Percentiles rank a stretch among this genome's conserved stretches.
Conservation (phyloP, 2,329 filamentous ascomycete genomes). For the Ascochyta pisi region DNA sequence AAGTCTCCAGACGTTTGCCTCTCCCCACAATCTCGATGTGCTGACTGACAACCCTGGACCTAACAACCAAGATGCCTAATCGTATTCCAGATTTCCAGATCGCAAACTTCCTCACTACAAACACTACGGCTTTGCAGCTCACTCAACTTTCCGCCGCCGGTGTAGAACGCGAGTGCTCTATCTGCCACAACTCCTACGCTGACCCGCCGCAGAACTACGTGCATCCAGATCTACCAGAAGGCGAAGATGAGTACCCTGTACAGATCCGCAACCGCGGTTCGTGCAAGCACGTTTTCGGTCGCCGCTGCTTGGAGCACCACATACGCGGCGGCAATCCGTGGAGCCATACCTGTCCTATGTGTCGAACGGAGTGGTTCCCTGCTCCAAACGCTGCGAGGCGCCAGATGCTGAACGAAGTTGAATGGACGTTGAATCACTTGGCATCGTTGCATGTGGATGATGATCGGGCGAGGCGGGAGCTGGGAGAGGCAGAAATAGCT, state of each 20-base stretch:
- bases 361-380: slow-evolving; percentile 29
- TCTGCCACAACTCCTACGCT: slow-evolving; percentile 24
- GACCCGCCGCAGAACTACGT: slow-evolving; percentile 22
- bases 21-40: neutral
- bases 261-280: slow-evolving; percentile 16
- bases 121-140: slow-evolving; percentile 20
- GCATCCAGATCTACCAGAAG: slow-evolving; percentile 25
- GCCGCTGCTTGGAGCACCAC: slow-evolving; percentile 28
- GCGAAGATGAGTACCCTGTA: slow-evolving; percentile 25
- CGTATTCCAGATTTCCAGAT: slow-evolving; percentile 22
- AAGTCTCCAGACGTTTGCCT: neutral
- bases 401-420: slow-evolving; percentile 14
- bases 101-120: slow-evolving; percentile 27
- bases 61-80: slow-evolving; percentile 18
- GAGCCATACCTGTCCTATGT: slow-evolving; percentile 32
- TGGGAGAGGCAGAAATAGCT: slow-evolving; percentile 17
- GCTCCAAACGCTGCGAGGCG: slow-evolving; percentile 18
- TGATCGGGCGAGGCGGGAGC: slow-evolving; percentile 12
- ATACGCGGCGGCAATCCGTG: slow-evolving; percentile 27
- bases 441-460: slow-evolving; percentile 13
- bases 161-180: slow-evolving; percentile 19
- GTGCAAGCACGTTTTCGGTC: slow-evolving; percentile 30
- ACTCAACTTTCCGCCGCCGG: neutral
- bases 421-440: slow-evolving; percentile 15
- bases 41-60: neutral